phyloP scores from a whole-genome alignment of 441 rosid genomes.

The Erysimum cheiri region DNA sequence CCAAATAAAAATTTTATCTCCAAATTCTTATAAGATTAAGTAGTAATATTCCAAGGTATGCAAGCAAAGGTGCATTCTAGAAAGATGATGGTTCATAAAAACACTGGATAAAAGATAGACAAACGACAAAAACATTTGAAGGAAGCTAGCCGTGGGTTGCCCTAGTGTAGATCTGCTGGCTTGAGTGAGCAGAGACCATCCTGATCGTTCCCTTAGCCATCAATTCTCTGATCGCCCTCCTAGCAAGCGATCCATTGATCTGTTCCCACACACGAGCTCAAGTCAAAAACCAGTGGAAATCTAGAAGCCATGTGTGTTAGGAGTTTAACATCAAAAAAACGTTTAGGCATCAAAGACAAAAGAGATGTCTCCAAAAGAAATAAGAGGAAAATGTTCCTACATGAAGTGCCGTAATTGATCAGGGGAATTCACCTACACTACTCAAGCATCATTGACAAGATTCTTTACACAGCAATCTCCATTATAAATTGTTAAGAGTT shows the following conservation, averaged over 20 bases:
- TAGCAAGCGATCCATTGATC: constrained; percentile 54
- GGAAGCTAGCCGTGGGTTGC: constrained; percentile 57
- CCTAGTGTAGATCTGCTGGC: constrained; percentile 73
- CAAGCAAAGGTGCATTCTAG: constrained; percentile 9
- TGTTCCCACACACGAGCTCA: constrained; percentile 14
- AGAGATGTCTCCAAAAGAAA: neutral
- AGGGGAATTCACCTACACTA: neutral
- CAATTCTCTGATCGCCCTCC: constrained; percentile 63
- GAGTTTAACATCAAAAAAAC: neutral
- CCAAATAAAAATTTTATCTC: neutral
- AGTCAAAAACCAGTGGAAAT: constrained; percentile 2
- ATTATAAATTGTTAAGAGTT: neutral
- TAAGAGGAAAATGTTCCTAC: too few relatives aligned
- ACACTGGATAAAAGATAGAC: neutral
- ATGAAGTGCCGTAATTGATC: neutral
- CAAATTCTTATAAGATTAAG: constrained; percentile 2
- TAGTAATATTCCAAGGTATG: neutral
- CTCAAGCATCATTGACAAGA: neutral
- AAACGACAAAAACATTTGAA: neutral
- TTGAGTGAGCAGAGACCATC: constrained; percentile 71
- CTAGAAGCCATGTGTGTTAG: neutral
- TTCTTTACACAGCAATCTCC: neutral
- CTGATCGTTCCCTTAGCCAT: constrained; percentile 73
- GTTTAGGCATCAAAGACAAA: neutral
- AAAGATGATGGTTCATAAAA: constrained; percentile 3